phyloP scores from a whole-genome alignment of 805 yeast species.

The Starmerella potacharoeniae region DNA sequence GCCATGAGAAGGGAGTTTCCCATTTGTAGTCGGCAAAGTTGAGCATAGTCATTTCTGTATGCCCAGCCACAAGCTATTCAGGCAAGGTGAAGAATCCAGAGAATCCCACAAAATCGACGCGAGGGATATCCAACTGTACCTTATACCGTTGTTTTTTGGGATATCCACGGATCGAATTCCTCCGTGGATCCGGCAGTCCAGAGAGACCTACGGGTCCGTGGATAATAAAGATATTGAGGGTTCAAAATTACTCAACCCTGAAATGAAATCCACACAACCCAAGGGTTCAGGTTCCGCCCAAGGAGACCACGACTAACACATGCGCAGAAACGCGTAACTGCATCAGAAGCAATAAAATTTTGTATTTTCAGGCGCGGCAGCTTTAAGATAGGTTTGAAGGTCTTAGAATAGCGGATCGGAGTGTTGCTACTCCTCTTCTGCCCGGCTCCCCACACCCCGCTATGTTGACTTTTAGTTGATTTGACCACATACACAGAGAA shows the following conservation, averaged over 20 bases:
- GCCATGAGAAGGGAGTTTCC: constrained; percentile 28
- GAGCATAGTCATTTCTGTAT: background rate
- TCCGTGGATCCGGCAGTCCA: no score
- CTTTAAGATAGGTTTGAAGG: no score
- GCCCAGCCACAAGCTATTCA: background rate
- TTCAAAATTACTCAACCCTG: background rate
- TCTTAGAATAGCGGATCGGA: no score
- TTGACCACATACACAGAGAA: no score
- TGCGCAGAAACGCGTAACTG: no score
- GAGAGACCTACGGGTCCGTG: background rate
- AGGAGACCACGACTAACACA: background rate
- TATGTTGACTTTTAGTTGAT: background rate
- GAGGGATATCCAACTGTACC: no score
- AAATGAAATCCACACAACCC: background rate
- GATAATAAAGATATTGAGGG: background rate
- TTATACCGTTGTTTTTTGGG: no score
- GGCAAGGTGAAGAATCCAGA: background rate
- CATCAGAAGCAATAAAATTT: no score
- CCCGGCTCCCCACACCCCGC: background rate
- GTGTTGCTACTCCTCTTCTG: background rate
- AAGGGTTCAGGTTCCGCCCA: background rate
- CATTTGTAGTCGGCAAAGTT: constrained; percentile 20
- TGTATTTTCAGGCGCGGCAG: no score
- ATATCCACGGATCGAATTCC: no score
- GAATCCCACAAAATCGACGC: background rate